Evolutionary conservation across 345 rosid genomes (phyloP).

Genomic region (Eutrema heterophyllum): DNA sequence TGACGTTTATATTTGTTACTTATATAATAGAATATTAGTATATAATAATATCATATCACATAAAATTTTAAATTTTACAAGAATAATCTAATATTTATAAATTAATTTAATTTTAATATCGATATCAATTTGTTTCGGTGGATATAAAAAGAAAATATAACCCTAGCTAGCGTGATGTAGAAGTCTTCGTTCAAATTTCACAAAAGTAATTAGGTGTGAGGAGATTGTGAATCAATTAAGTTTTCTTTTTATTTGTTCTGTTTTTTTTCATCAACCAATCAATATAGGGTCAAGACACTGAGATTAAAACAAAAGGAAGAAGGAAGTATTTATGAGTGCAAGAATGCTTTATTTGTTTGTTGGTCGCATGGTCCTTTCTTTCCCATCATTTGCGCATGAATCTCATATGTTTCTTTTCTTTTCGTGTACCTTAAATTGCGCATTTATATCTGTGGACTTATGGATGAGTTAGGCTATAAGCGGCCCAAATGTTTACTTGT

Average conservation of each 20-base stretch:
- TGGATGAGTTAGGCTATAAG: constrained; percentile 2
- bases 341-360: constrained; percentile 27
- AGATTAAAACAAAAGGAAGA: constrained; percentile 8
- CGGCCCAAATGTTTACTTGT: neutral
- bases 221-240: constrained; percentile 2
- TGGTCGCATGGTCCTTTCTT: constrained; percentile 23
- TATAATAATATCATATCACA: no score
- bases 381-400: constrained; percentile 30
- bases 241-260: neutral
- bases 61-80: no score
- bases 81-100: neutral
- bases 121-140: neutral
- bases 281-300: constrained; percentile 12
- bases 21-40: neutral
- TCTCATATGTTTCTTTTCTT: neutral
- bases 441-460: neutral
- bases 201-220: constrained; percentile 9
- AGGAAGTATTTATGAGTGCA: constrained; percentile 4
- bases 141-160: neutral
- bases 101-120: no score
- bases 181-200: constrained; percentile 8
- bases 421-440: constrained; percentile 17
- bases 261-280: constrained; percentile 7
- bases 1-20: neutral
- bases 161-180: constrained; percentile 7